Evolutionary conservation across 31 red algal genomes (phyloP), one percentile per base, ranked within the genome.

Genomic region (Odonthalia washingtoniensis): DNA sequence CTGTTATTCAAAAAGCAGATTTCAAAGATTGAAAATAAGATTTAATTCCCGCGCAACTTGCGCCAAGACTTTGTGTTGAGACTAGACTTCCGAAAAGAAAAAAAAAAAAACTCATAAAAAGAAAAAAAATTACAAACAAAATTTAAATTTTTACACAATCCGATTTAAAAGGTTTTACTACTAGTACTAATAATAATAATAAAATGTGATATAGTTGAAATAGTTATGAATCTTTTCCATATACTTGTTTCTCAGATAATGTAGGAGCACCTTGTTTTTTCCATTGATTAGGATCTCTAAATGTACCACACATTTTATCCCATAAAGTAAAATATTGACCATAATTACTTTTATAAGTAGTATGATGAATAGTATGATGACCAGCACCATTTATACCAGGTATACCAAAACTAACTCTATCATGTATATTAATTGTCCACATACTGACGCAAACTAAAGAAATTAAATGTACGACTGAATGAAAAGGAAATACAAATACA

Each of bases 351-450:
- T 90, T 84, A 83, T 95, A 98, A 4, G 96, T 98, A 40, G 85
- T 90, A 73, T 98, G 96, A 80, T 98, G 96, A 30, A 98, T 88
- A 3, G 80, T 88, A 83, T 98, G 96, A 79, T 98, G 96, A 40
- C 72, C 94, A 4, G 96, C 96, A 36, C 96, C 96, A 86, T 98
- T 98, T 32, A 98, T 89, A 32, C 91, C 92, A 31, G 96, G 94
- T 41, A 98, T 88, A 17, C 85, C 79, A 34, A 96, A 68, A 16
- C 37, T 84, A 18, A 91, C 87, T 36, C 96, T 76, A 74, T 98
- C 96, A 84, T 98, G 96, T 39, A 98, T 98, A 75, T 98, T 98
- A 38, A 98, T 96, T 32, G 96, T 98, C 96, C 96, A 98, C 62
- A 96, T 72, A 21, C 82, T 86, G 18, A 98, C 96, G 43, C 88